Base-by-base conservation (phyloP, 108 stramenopile genomes). In the Hondaea fermentalgiana region DNA sequence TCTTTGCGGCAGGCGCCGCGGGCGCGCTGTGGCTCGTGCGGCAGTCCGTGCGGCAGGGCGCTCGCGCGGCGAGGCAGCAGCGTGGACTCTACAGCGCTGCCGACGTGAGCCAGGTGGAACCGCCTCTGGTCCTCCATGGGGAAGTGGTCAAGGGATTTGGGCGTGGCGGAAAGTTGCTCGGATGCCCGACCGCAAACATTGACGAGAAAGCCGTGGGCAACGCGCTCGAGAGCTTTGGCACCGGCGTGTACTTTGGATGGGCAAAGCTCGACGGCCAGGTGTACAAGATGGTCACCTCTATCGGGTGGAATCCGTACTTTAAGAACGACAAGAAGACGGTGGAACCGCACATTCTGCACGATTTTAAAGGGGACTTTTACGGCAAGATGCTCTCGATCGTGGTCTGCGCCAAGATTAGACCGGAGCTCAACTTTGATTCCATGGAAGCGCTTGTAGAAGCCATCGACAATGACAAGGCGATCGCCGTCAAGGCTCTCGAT, bases 121-220 rank as follows among this genome's bases (percentile, higher is more conserved):
- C 55, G 21, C 90, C 91, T 19, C 25, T 90, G 25, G 51, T 87
- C 10, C 88, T 92, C 5, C n/a, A 72, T 4, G 92, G 93, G 5
- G 64, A 88, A n/a, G 93, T 94, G 47, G 92, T 94, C 43, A 91
- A 94, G 47, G 94, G 94, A 14, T 94, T 94, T 72, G 93, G 93
- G 6, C 87, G 94, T 47, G 94, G 94, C 4, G 91, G 90, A 5
- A 93, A 93, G 88, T 90, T 93, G 25, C 91, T 94, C 5, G 93
- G 93, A 14, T 93, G 93, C 64, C 94, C 94, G 8, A 94, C 94
- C 14, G 94, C 93, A 3, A 94, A 94, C 58, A 88, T 90, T 64
- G 91, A 90, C 71, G 91, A 91, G 92, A 42, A 87, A 16, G 57
- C 92, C 21, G 58, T 93, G 10, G 92, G 91, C 8, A 21, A 89